Base-by-base conservation (phyloP, 1,139 yeast species). In the Suhomyces terraborum region DNA sequence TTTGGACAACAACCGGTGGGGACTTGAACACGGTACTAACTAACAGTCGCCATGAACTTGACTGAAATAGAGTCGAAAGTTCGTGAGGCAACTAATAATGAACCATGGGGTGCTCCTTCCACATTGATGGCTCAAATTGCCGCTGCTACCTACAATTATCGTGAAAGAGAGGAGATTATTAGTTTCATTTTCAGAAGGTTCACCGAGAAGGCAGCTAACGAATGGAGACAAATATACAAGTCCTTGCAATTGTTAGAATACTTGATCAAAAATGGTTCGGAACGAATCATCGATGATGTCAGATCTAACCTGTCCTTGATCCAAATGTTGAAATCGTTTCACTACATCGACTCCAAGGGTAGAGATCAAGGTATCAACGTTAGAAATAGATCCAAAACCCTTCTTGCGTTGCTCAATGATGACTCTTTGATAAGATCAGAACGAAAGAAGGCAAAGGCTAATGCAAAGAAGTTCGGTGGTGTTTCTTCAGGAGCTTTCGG, bases 21-120 rank as follows among this genome's bases (percentile, higher is more conserved):
- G 22, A 30, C 10, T 17, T 30, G 32, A 30, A 30, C 32, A 30
- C 32, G 20, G 17, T 36, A 45, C 50, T 42, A 45, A 58, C 62
- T 42, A 45, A 36, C 50, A 68, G 76, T 88, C 30, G 96, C 95
- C 52, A 80, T 89, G 77, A 93, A 91, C 66, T 83, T 88, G 64
- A 88, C 96, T 9, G 97, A 88, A 51, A 89, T 88, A 84, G 98
- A 93, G 67, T 85, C 96, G 35, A 89, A 87, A 64, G 98, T 89
- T 16, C 82, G 98, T 49, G 98, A 93, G 64, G 98, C 98, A 35
- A 93, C 98, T 42, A 93, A 93, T 62, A 93, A 93, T 61, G 99
- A 93, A 64, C 98, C 98, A 2, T 93, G 99, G 99, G 98, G 98
- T n/a, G 95, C 97, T 3, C 82, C 95, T 2, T 79, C 94, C 4